Percentiles rank a stretch among this genome's conserved stretches.
These are phyloP conservation scores for Nicotiana noctiflora DNA, from an alignment of 257 asterid species.

Conservation along the genomic window DNA sequence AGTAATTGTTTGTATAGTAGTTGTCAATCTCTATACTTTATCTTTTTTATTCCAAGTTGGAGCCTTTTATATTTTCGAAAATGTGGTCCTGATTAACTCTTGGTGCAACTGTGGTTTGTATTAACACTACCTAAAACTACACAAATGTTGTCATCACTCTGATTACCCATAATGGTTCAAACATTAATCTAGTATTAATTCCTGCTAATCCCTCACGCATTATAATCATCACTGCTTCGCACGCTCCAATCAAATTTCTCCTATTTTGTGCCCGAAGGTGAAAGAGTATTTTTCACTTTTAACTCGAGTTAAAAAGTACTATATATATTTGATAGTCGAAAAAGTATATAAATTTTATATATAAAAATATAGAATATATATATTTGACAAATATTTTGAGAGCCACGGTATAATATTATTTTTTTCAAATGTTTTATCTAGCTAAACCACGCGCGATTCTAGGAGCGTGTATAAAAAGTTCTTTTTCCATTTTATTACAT, in stretches of 20 bases:
- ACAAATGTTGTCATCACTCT: not conserved
- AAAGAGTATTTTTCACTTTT: not conserved
- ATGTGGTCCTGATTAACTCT: conserved; percentile 1
- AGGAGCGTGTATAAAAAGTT: not conserved
- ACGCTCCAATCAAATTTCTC: not conserved
- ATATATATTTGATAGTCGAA: no score
- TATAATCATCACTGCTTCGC: not conserved
- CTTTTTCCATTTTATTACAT: not conserved
- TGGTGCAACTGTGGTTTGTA: conserved; percentile 1
- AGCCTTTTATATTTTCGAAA: not conserved
- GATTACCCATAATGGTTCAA: conserved; percentile 1
- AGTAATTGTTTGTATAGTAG: no score
- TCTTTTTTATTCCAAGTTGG: not conserved
- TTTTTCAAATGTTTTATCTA: not conserved
- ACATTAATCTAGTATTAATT: not conserved
- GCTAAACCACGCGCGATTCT: not conserved
- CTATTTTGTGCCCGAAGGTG: not conserved
- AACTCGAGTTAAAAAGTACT: accelerated
- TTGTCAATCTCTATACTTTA: no score
- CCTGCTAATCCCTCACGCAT: not conserved
- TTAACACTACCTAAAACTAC: conserved; percentile 6
- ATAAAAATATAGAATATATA: no score
- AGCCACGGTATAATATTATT: accelerated
- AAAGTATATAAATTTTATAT: no score
- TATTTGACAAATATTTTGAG: no score